Base-by-base conservation (phyloP, 257 asterid genomes). In the Craterostigma plantagineum region DNA sequence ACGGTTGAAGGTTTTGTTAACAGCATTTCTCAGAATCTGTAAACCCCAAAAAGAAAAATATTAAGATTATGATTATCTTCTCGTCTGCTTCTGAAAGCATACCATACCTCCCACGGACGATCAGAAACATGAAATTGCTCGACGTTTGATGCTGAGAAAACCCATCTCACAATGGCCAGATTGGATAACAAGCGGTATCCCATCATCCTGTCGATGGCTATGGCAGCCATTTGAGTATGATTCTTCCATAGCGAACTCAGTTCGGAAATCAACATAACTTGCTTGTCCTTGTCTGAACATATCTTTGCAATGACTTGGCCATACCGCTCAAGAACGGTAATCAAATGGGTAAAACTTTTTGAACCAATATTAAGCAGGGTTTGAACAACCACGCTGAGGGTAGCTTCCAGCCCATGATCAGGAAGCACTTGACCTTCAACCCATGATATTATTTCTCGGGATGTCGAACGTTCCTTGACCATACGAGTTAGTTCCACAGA, bases 21-120 rank as follows among this genome's bases (percentile, higher is more conserved):
- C 65, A 16, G 92, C 79, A 77, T 83, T 83, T 46, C 92, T 60
- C 44, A 90, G 76, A 60, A 90, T 62, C 98, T 87, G 64, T 23
- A 53, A 35, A n/a, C n/a, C n/a, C n/a, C n/a, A n/a, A n/a, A n/a
- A 16, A 15, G 15, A 40, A 2, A 23, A 23, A 23, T 23, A 23
- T 6, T 23, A 23, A 23, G 30, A 23, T 23, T 23, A 23, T 2
- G 30, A 6, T n/a, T n/a, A n/a, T n/a, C n/a, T n/a, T n/a, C n/a
- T n/a, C n/a, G n/a, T n/a, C n/a, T n/a, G 35, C 43, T 34, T 16
- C 14, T 42, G 44, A 55, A 35, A 15, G 10, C 37, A 37, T 74
- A n/a, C n/a, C n/a, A n/a, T n/a, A 82, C 98, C 98, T 90, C 98
- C 98, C 98, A 90, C 46, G 91, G 86, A 43, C 77, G 85, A 64